Base-by-base conservation (phyloP, 148 eudicot genomes). In the Heliamphora exappendiculata region DNA sequence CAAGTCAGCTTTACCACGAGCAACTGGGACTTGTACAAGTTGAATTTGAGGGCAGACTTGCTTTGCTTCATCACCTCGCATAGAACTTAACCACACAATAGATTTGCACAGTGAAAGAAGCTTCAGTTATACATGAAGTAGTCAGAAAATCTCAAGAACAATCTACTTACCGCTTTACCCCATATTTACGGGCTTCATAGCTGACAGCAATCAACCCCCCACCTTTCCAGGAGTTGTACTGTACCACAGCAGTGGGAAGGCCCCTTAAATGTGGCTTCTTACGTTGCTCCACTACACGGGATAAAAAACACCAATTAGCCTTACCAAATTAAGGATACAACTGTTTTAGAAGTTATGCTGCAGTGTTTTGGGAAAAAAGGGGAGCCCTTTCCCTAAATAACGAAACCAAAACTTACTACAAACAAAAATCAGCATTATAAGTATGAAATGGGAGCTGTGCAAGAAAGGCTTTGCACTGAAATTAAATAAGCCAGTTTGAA, bases 11-110 rank as follows among this genome's bases (percentile, higher is more conserved):
- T 94, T 94, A 54, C 92, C 98, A 78, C 91, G 97, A 65, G 93
- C 86, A 73, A 94, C 93, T 31, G 97, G 98, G 47, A 94, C 98
- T 86, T 86, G 92, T 45, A 94, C 97, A 59, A 94, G 89, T 71
- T 89, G 92, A 87, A 94, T 92, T 78, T 89, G 82, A 11, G 97
- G 98, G 82, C 98, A 94, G 36, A 85, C 89, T 67, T 67, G 54
- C 83, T 89, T 94, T 29, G 98, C 97, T 76, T 94, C 97, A 78
- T 90, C 89, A 67, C 98, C 98, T 83, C 98, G 86, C 98, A 94
- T 92, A 39, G 96, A 94, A 47, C 98, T 94, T 64, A 36, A 72
- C 63, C 54, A 81, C 41, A 54, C 39, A 53, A 67, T 26, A 49
- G 26, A 39, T 22, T 71, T 51, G 75, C 67, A 31, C 17, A 33